Base-by-base conservation (phyloP, 2,329 filamentous ascomycete species). In the Fusarium fujikuroi region DNA sequence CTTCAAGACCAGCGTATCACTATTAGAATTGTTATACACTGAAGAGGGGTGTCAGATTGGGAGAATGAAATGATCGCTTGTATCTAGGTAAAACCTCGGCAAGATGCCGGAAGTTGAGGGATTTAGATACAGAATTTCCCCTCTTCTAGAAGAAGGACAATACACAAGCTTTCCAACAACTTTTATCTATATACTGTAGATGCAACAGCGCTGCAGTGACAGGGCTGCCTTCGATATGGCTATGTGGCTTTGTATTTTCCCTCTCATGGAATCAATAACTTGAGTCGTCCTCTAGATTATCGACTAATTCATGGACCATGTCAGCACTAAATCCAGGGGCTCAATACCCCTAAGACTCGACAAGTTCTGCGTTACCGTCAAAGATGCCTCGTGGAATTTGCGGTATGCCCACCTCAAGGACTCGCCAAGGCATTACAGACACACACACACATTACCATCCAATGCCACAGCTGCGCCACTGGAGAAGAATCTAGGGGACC, bases 391-490 rank as follows among this genome's bases (percentile, higher is more conserved):
- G 32, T 34, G 43, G 25, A 32, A 52, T 39, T 25, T 14, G 37
- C 28, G 59, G 42, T 39, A 58, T 49, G 40, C 23, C 54, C 54
- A n/a, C 39, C 39, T 42, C 14, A 42, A 30, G 28, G 52, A 61
- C 60, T 58, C 46, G 30, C 47, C 47, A 66, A 44, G 43, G 42
- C 60, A 42, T 49, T 60, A 46, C 8, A n/a, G 47, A 34, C 16
- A 34, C 16, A 52, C 36, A 56, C 18, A 11, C 19, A 59, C 32
- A 32, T 34, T 25, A 39, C 37, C 32, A 49, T 12, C n/a, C 42
- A 46, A 46, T 66, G 68, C 63, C 63, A 54, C 63, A 46, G 61
- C 74, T 76, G 71, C 74, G 74, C 74, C 72, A 75, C 74, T 52
- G 32, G 21, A 59, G 44, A 63, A 42, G 25, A 44, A 46, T 46